These are phyloP conservation scores for Calocybe indica DNA, from an alignment of 768 basidiomycete genomes.

Conservation along the genomic window DNA sequence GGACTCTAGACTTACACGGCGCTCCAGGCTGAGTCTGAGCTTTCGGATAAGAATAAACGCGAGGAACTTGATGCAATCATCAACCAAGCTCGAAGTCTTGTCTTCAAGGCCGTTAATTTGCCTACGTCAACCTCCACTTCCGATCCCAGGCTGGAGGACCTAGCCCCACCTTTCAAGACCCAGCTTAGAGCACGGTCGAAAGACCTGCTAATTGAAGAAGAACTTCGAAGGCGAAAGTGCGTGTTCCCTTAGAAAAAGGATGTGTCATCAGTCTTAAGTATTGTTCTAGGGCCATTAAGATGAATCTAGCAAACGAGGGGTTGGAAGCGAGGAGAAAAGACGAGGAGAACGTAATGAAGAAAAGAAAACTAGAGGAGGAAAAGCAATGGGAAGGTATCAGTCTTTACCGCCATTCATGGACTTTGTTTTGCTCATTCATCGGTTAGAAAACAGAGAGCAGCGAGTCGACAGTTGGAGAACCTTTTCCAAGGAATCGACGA, in stretches of 20 bases:
- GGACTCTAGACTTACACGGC: neutral
- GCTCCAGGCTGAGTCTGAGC: slow-evolving; percentile 74
- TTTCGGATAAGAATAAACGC: slow-evolving; percentile 73
- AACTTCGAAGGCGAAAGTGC: slow-evolving; percentile 78
- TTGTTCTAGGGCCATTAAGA: slow-evolving; percentile 68
- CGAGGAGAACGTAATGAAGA: slow-evolving; percentile 68
- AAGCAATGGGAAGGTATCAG: slow-evolving; percentile 80
- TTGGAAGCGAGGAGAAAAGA: slow-evolving; percentile 92
- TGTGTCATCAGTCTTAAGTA: slow-evolving; percentile 2
- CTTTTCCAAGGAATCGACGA: slow-evolving; percentile 51
- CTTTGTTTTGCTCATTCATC: neutral
- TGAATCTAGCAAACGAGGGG: slow-evolving; percentile 89
- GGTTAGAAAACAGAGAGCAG: slow-evolving; percentile 64
- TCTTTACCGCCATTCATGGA: neutral
- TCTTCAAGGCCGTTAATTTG: slow-evolving; percentile 60
- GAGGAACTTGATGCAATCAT: slow-evolving; percentile 79
- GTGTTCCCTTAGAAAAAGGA: slow-evolving; percentile 17
- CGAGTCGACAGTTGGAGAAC: slow-evolving; percentile 82
- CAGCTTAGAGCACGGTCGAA: slow-evolving; percentile 70
- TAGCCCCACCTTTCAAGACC: slow-evolving; percentile 59
- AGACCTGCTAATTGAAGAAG: slow-evolving; percentile 86
- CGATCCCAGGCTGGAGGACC: slow-evolving; percentile 50
- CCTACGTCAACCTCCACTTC: slow-evolving; percentile 53
- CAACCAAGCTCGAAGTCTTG: slow-evolving; percentile 60
- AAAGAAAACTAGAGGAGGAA: slow-evolving; percentile 87